Evolutionary conservation across 1,284 basidiomycete genomes (phyloP).

Genomic region (Cutaneotrichosporon sp.): DNA sequence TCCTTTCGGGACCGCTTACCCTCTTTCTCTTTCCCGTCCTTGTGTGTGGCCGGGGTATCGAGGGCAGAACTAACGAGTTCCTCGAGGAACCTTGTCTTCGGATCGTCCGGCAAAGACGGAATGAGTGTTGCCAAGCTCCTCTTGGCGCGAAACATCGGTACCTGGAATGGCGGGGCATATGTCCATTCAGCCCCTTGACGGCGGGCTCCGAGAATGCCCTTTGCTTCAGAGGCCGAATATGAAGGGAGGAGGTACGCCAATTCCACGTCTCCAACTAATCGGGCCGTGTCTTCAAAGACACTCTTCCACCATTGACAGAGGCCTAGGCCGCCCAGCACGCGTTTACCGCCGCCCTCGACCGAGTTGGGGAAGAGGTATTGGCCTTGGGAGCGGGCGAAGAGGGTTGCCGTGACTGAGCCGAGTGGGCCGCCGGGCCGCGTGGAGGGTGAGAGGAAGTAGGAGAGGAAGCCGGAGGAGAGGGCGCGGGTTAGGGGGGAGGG

Average conservation of each 20-base stretch:
- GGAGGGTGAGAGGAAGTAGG: slow-evolving; percentile 66
- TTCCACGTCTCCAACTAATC: slow-evolving; percentile 42
- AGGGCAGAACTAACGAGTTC: slow-evolving; percentile 62
- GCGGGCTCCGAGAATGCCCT: slow-evolving; percentile 58
- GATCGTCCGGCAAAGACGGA: slow-evolving; percentile 87
- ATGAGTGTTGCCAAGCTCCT: slow-evolving; percentile 65
- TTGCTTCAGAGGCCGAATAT: slow-evolving; percentile 67
- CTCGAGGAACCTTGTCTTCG: slow-evolving; percentile 85
- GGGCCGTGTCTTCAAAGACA: slow-evolving; percentile 62
- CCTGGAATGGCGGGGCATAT: slow-evolving; percentile 37
- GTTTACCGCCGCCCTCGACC: slow-evolving; percentile 67
- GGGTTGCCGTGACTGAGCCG: slow-evolving; percentile 68
- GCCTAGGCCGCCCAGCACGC: slow-evolving; percentile 70
- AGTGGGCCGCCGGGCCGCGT: slow-evolving; percentile 59
- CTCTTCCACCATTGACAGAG: slow-evolving; percentile 93
- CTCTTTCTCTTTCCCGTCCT: slow-evolving; percentile 11
- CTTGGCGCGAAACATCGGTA: slow-evolving; percentile 5
- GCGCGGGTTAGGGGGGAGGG: slow-evolving; percentile 61
- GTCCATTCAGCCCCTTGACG: slow-evolving; percentile 44
- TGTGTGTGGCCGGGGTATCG: slow-evolving; percentile 40
- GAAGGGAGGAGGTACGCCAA: slow-evolving; percentile 68
- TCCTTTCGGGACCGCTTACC: slow-evolving; percentile 36
- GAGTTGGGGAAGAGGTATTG: slow-evolving; percentile 96
- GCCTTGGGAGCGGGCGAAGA: slow-evolving; percentile 85
- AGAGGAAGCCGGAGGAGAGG: slow-evolving; percentile 68